phyloP scores from a whole-genome alignment of 331 rosid genomes.

The Stylosanthes scabra region DNA sequence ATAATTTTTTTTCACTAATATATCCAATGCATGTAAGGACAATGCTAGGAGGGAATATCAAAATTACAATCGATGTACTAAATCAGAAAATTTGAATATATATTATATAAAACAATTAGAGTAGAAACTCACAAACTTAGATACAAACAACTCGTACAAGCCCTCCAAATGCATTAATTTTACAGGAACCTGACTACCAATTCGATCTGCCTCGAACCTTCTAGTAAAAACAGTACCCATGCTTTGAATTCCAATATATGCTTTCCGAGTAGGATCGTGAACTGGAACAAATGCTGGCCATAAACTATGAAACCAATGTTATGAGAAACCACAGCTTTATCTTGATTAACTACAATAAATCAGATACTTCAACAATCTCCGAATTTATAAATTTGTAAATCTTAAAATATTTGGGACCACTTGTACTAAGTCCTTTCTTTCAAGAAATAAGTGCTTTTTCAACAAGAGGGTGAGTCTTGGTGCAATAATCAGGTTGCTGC shows the following conservation, averaged over 20 bases:
- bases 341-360: slow-evolving; percentile 29
- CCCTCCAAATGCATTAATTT: slow-evolving; percentile 98
- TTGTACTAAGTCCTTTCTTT: background rate
- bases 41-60: slow-evolving; percentile 33
- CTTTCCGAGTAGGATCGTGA: slow-evolving; percentile 91
- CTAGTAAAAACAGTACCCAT: slow-evolving; percentile 97
- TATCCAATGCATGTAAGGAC: slow-evolving; percentile 20
- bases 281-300: slow-evolving; percentile 99
- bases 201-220: slow-evolving; percentile 92
- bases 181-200: slow-evolving; percentile 90
- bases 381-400: background rate
- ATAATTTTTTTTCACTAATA: slow-evolving; percentile 22
- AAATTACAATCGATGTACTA: slow-evolving; percentile 27
- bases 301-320: slow-evolving; percentile 62
- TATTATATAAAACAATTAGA: slow-evolving; percentile 12
- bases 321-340: slow-evolving; percentile 37
- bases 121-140: slow-evolving; percentile 85
- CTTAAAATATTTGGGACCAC: background rate
- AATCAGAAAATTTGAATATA: slow-evolving; percentile 28
- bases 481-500: no score
- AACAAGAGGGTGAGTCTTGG: no score
- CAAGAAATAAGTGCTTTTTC: background rate
- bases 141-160: slow-evolving; percentile 82
- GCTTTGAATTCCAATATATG: slow-evolving; percentile 94
- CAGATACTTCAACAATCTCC: slow-evolving; percentile 13